Percentiles rank a stretch among this genome's conserved stretches.
Evolutionary conservation across 2,329 filamentous ascomycete species (phyloP).

Genomic region (Ceratocystis variospora): DNA sequence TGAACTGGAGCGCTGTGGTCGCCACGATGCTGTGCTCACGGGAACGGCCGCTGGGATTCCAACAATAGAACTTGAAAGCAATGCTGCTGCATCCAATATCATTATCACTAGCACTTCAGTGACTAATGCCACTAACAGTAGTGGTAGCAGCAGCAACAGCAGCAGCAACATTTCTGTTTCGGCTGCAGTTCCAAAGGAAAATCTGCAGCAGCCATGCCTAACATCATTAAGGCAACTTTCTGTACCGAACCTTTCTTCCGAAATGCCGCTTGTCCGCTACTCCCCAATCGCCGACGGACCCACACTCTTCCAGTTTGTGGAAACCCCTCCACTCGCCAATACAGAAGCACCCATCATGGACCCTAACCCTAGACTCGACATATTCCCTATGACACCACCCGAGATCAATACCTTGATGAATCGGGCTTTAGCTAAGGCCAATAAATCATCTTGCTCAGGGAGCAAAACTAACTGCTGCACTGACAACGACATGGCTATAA

Average conservation of each 20-base stretch:
- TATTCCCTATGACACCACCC: not conserved
- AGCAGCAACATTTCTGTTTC: not conserved
- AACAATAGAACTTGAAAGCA: no score
- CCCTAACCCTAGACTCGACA: not conserved
- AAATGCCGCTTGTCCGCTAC: not conserved
- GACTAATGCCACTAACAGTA: not conserved
- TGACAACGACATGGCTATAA: constrained; percentile 1
- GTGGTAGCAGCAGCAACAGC: not conserved
- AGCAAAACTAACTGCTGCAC: not conserved
- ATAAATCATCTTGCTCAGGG: not conserved
- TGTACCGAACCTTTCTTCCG: not conserved
- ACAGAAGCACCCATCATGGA: not conserved
- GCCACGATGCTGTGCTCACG: not conserved
- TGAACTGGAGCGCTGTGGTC: constrained; percentile 12
- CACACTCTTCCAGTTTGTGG: not conserved
- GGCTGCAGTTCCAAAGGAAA: not conserved
- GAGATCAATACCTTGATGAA: not conserved
- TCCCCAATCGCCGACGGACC: not conserved
- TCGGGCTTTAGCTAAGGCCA: not conserved
- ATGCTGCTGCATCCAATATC: not conserved
- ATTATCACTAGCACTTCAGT: not conserved
- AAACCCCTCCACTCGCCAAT: not conserved
- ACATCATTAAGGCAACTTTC: not conserved
- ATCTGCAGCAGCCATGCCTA: not conserved
- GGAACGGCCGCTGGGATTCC: not conserved